Base-by-base conservation (phyloP, 257 asterid genomes). In the Cruciata laevipes region DNA sequence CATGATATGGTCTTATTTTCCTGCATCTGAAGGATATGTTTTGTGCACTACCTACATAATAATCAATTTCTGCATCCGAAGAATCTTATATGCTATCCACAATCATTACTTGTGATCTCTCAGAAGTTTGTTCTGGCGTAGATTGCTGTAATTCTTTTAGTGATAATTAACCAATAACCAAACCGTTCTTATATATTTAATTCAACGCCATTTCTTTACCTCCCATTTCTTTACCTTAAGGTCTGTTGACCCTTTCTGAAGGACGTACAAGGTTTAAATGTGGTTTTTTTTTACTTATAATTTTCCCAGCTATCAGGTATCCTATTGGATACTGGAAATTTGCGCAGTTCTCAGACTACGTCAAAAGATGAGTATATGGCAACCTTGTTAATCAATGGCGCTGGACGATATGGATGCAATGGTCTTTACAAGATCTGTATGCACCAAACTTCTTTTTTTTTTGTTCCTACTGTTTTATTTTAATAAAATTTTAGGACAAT, bases 341-440 rank as follows among this genome's bases (percentile, higher is more conserved):
- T 90, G 70, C 73, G 84, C 38, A 83, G 61, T 69, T 67, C 85
- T 33, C 66, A 69, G 7, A 78, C 87, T 72, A 82, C 93, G 23
- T 75, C 87, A 27, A 86, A 83, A 80, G 97, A 90, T 78, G 80
- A 83, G 69, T 88, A 86, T 89, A 83, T 86, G 80, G 87, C 91
- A 21, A 88, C 96, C 33, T 77, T 90, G 81, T 81, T 90, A 74
- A 81, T 90, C 47, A 80, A 83, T 77, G 96, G 95, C 38, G 97
- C 96, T 63, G 97, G 96, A 66, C 86, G 93, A 61, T 90, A 72
- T 75, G 97, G 97, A 73, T 86, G 84, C 71, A 73, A 79, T 31
- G 96, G 97, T 62, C 89, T 90, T 70, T 82, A 86, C 77, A 85
- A 88, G 80, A 86, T 86, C 14, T 66, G 96, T 87, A 82, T 75